Conservation (phyloP, 768 basidiomycete species). For the Russula dissimulans region DNA sequence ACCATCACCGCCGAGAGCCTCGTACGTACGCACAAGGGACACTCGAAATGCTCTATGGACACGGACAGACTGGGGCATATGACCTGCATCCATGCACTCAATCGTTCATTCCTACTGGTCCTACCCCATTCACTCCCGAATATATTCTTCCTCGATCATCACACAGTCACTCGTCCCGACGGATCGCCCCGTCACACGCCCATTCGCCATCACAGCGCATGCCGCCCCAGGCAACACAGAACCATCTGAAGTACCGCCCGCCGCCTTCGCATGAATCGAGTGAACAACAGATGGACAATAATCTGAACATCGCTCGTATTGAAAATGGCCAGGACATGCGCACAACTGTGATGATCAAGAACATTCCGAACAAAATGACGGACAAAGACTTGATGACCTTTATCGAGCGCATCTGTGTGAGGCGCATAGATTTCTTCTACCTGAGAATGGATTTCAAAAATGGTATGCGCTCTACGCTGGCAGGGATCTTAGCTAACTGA, state of each 20-base stretch:
- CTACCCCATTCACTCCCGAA: conserved; percentile 9
- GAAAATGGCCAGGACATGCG: conserved; percentile 71
- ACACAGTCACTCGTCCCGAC: conserved; percentile 5
- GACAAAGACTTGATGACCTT: conserved; percentile 61
- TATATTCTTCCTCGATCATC: conserved; percentile 13
- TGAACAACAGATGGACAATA: conserved; percentile 37
- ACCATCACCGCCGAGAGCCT: background rate
- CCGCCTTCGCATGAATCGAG: conserved; percentile 6
- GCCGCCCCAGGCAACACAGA: conserved; percentile 20
- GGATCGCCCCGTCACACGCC: conserved; percentile 1
- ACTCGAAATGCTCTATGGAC: background rate
- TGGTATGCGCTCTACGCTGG: conserved; percentile 34
- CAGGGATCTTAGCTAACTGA: background rate
- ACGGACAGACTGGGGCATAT: background rate
- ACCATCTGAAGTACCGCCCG: conserved; percentile 4
- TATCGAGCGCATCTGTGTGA: conserved; percentile 63
- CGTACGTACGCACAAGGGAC: background rate
- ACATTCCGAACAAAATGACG: conserved; percentile 88
- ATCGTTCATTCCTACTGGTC: conserved; percentile 16
- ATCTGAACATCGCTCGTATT: conserved; percentile 60
- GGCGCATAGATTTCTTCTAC: conserved; percentile 80
- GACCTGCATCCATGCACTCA: conserved; percentile 3
- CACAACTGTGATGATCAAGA: conserved; percentile 86
- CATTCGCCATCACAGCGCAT: conserved; percentile 17
- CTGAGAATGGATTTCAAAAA: conserved; percentile 80